Percentiles rank a stretch among this genome's conserved stretches.
Conservation (phyloP, 2,329 filamentous ascomycete genomes). For the Daldinia sp. region DNA sequence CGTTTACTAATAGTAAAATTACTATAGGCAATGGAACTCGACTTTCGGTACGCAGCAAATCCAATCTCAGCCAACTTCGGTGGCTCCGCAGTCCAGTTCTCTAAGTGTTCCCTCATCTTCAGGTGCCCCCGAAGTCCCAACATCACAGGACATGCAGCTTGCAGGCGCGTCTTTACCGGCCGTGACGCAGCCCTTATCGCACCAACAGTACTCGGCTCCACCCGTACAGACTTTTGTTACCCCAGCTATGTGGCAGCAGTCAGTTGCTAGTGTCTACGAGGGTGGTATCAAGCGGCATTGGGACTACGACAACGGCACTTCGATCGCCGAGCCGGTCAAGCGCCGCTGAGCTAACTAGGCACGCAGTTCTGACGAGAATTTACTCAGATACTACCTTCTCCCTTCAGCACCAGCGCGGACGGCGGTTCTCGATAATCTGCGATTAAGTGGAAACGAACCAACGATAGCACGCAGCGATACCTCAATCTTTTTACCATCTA, state of each 20-base stretch:
- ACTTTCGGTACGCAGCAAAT: slow-evolving; percentile 81
- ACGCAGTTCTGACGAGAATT: slow-evolving; percentile 17
- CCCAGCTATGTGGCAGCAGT: slow-evolving; percentile 77
- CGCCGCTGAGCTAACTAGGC: slow-evolving; percentile 41
- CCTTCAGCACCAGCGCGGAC: slow-evolving; percentile 22
- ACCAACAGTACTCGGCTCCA: slow-evolving; percentile 61
- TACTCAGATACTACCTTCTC: slow-evolving; percentile 33
- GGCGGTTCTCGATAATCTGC: slow-evolving; percentile 15
- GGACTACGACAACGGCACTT: slow-evolving; percentile 59
- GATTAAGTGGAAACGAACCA: slow-evolving; percentile 8
- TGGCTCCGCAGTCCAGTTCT: slow-evolving; percentile 57
- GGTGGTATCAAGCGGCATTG: slow-evolving; percentile 69
- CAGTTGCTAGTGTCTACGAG: slow-evolving; percentile 73
- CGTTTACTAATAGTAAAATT: slow-evolving; percentile 33
- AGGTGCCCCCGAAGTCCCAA: slow-evolving; percentile 62
- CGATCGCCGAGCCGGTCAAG: slow-evolving; percentile 45
- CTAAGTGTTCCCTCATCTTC: slow-evolving; percentile 62
- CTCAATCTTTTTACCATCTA: slow-evolving; percentile 19
- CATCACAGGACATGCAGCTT: slow-evolving; percentile 62
- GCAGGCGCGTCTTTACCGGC: slow-evolving; percentile 55
- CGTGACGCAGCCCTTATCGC: slow-evolving; percentile 56
- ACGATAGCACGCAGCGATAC: slow-evolving; percentile 4
- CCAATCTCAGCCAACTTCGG: slow-evolving; percentile 53
- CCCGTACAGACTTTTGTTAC: slow-evolving; percentile 69
- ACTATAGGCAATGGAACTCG: slow-evolving; percentile 86